phyloP scores from a whole-genome alignment of 1,284 basidiomycete genomes.

The Leccinum angustisporum region DNA sequence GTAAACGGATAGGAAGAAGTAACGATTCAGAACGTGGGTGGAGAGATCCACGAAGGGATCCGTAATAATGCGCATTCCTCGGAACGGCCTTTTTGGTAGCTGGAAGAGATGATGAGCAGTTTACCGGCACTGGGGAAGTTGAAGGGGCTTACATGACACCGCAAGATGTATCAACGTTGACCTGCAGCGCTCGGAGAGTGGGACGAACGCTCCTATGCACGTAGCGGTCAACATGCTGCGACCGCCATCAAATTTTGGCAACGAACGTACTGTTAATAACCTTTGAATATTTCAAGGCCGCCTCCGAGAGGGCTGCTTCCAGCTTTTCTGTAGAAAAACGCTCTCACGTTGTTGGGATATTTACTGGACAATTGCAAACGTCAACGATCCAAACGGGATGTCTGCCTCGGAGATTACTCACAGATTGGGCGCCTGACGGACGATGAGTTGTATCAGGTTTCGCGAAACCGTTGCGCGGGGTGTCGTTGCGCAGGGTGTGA shows the following conservation, averaged over 20 bases:
- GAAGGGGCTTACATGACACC: slow-evolving; percentile 34
- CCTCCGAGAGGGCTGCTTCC: slow-evolving; percentile 27
- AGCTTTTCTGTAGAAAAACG: slow-evolving; percentile 33
- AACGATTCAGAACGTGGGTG: slow-evolving; percentile 52
- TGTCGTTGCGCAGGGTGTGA: slow-evolving; percentile 26
- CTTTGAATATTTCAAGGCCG: slow-evolving; percentile 34
- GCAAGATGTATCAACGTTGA: slow-evolving; percentile 44
- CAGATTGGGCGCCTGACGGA: slow-evolving; percentile 34
- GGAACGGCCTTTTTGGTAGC: slow-evolving; percentile 36
- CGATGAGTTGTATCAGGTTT: slow-evolving; percentile 30
- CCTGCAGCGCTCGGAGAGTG: slow-evolving; percentile 31
- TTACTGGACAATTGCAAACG: slow-evolving; percentile 17
- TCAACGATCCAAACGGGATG: not conserved
- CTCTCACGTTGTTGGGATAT: slow-evolving; percentile 33
- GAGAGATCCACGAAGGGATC: slow-evolving; percentile 84
- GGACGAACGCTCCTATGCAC: slow-evolving; percentile 36
- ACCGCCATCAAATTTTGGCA: not conserved
- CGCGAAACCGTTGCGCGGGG: slow-evolving; percentile 27
- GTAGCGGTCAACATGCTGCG: not conserved
- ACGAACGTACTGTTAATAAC: slow-evolving; percentile 30
- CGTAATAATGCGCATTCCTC: slow-evolving; percentile 77
- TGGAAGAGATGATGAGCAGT: slow-evolving; percentile 6
- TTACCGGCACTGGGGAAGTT: not conserved
- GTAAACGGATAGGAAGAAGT: slow-evolving; percentile 46
- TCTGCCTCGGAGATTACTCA: slow-evolving; percentile 8